Evolutionary conservation across 1,284 basidiomycete species (phyloP), one percentile per base, ranked within the genome.

Genomic region (Tylopilus sp.): DNA sequence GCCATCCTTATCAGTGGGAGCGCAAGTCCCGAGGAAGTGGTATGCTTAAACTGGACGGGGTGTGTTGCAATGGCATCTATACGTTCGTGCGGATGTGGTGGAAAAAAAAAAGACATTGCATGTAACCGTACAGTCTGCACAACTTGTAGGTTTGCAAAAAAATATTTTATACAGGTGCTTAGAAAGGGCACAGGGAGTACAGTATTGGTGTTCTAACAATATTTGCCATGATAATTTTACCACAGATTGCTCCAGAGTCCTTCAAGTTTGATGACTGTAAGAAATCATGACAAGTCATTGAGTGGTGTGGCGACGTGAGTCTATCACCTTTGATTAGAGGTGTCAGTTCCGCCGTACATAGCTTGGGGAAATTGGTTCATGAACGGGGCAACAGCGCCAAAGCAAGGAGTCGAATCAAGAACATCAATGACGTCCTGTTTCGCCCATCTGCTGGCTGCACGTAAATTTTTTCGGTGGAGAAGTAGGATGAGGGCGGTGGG

Each of bases 381-480:
- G 9, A 61, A 46, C 8, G 52, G 55, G 23, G 61, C 37, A 21
- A 23, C 30, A 23, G 18, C 38, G 10, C 44, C 35, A 11, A 50
- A 28, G 35, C 35, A 41, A 21, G 53, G 19, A 10, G 12, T 15
- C 1, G 43, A 16, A 38, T 44, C 46, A 29, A 34, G 29, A 18
- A 29, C 3, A 4, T 51, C 55, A 7, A 37, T 19, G 5, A 39
- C 31, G 13, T 58, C 58, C 28, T 59, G 59, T 36, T 63, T 65
- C 15, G 57, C 56, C 60, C 59, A 63, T 40, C 35, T 49, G 41
- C 63, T 62, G 30, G 53, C 51, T 16, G 52, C 43, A 6, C 60
- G 60, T 18, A 63, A 19, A 2, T 40, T 41, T 42, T 51, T 54
- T 30, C 63, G 60, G 9, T 53, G 47, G 15, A 60, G 16, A 16